Evolutionary conservation across 1,284 basidiomycete species (phyloP).

Genomic region (Ustilago lituana): DNA sequence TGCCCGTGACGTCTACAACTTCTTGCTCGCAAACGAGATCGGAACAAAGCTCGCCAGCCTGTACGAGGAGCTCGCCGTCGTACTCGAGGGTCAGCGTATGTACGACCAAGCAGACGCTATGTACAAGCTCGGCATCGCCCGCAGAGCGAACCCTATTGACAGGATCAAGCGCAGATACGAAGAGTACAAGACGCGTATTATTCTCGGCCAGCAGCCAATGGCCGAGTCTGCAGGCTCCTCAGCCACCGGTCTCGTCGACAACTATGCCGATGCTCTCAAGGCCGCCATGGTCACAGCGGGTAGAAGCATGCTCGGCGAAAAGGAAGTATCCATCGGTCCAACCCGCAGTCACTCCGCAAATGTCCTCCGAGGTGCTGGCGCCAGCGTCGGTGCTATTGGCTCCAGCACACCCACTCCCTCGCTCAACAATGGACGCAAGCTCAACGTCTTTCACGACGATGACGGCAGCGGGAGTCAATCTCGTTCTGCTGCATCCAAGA

Average conservation of each 20-base stretch:
- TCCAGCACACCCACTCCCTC: conserved; percentile 11
- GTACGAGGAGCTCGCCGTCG: conserved; percentile 85
- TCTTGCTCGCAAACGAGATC: conserved; percentile 80
- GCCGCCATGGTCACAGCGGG: conserved; percentile 58
- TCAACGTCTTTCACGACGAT: conserved; percentile 56
- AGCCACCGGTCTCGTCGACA: conserved; percentile 4
- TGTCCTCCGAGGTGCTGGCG: conserved; percentile 34
- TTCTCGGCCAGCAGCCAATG: conserved; percentile 33
- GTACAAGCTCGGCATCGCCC: conserved; percentile 83
- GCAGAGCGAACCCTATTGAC: conserved; percentile 82
- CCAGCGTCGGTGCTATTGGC: conserved; percentile 26
- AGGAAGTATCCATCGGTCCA: conserved; percentile 31
- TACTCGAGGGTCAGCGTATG: conserved; percentile 78
- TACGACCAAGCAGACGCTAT: conserved; percentile 76
- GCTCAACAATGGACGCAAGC: conserved; percentile 53
- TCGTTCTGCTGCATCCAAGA: too few species aligned
- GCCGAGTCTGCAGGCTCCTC: conserved; percentile 17
- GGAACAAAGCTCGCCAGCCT: conserved; percentile 80
- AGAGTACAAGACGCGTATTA: conserved; percentile 77
- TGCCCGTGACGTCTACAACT: conserved; percentile 69
- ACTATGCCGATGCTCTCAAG: conserved; percentile 54
- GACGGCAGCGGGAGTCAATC: conserved; percentile 36
- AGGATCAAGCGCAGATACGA: conserved; percentile 83
- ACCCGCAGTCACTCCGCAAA: conserved; percentile 46
- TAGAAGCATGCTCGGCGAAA: conserved; percentile 61